These are phyloP conservation scores for Aspergillus chevalieri DNA, from an alignment of 2,329 filamentous ascomycete species.

Conservation along the genomic window DNA sequence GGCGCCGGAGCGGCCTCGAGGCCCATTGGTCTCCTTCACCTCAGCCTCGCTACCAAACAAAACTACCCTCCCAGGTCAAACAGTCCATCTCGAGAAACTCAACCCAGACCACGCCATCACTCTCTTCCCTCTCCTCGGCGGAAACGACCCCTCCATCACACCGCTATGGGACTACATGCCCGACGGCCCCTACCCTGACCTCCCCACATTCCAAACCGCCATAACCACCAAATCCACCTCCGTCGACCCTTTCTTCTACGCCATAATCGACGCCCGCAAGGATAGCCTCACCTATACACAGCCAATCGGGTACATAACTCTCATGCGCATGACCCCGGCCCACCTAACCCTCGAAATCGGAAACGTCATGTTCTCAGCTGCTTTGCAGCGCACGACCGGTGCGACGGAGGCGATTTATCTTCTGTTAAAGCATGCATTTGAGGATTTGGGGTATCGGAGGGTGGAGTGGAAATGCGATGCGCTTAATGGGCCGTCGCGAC, in stretches of 20 bases:
- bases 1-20: conserved; percentile 5
- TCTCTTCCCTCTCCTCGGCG: conserved; percentile 25
- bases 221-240: conserved; percentile 20
- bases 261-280: conserved; percentile 35
- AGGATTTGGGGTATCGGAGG: conserved; percentile 49
- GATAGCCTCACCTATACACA: conserved; percentile 20
- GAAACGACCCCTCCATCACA: conserved; percentile 9
- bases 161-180: conserved; percentile 41
- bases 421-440: conserved; percentile 50
- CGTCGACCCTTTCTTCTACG: conserved; percentile 39
- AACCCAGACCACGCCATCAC: conserved; percentile 20
- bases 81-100: conserved; percentile 24
- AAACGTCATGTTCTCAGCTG: conserved; percentile 46
- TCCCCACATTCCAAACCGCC: conserved; percentile 22
- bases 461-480: conserved; percentile 61
- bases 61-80: conserved; percentile 17
- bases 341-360: conserved; percentile 55
- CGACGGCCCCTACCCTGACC: conserved; percentile 28
- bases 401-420: conserved; percentile 56
- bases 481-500: conserved; percentile 49
- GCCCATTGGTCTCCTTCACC: conserved; percentile 7
- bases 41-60: conserved; percentile 6
- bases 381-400: conserved; percentile 48
- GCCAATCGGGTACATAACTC: conserved; percentile 37
- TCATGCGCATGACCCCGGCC: conserved; percentile 44